Conservation (phyloP, 2,329 filamentous ascomycete species). For the Neopestalotiopsis clavispora region DNA sequence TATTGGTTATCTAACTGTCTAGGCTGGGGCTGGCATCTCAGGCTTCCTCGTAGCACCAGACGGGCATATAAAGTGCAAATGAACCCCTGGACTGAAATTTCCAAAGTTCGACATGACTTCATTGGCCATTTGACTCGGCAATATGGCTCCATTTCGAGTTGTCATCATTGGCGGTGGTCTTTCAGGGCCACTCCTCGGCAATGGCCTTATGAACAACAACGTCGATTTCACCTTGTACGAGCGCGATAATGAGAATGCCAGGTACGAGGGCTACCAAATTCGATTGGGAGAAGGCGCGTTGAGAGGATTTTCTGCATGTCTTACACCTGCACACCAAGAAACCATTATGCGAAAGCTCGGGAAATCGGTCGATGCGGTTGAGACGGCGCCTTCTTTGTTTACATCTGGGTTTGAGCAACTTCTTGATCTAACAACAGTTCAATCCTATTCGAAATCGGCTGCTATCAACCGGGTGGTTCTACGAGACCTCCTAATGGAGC, state of each 20-base stretch:
- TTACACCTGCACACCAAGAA: not conserved
- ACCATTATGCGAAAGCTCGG: not conserved
- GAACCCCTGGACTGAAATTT: too few relatives aligned
- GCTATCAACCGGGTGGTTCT: not conserved
- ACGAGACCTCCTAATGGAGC: not conserved
- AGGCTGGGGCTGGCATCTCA: too few relatives aligned
- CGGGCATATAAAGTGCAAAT: too few relatives aligned
- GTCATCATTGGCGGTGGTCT: not conserved
- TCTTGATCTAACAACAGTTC: not conserved
- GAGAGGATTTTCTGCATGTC: not conserved
- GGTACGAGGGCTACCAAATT: not conserved
- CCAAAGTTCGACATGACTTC: too few relatives aligned
- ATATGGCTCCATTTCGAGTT: not conserved
- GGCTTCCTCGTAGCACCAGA: too few relatives aligned
- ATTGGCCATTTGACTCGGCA: not conserved
- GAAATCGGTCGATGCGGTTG: not conserved
- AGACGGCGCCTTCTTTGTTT: not conserved
- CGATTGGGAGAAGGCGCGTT: not conserved
- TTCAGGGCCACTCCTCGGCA: not conserved
- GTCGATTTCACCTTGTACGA: not conserved
- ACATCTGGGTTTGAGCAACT: not conserved
- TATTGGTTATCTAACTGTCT: too few relatives aligned
- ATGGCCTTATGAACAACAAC: not conserved
- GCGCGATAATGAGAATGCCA: not conserved
- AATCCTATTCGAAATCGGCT: not conserved